Evolutionary conservation across 2,329 filamentous ascomycete species (phyloP).

Genomic region (Teratosphaeria gauchensis): DNA sequence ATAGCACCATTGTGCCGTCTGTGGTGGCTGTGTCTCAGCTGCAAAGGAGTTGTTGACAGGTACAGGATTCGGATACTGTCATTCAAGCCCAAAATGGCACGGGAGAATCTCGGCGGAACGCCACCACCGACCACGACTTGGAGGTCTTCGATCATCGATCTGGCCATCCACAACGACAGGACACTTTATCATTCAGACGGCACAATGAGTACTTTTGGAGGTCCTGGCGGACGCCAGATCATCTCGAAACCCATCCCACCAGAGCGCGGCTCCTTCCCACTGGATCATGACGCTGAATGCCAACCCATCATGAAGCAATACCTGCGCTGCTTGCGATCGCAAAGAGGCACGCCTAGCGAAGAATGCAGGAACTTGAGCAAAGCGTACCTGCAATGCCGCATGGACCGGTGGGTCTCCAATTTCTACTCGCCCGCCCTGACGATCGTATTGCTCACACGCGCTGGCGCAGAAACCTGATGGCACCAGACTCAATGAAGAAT

Average conservation of each 20-base stretch:
- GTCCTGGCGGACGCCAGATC: constrained; percentile 56
- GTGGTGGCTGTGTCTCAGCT: neutral
- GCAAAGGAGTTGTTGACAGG: neutral
- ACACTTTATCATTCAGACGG: neutral
- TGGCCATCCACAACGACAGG: neutral
- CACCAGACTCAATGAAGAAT: constrained; percentile 88
- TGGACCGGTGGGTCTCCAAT: constrained; percentile 66
- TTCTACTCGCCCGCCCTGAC: no score
- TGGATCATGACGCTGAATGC: constrained; percentile 95
- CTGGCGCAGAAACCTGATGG: constrained; percentile 69
- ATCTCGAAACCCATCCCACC: constrained; percentile 66
- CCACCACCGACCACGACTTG: neutral
- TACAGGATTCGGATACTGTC: neutral
- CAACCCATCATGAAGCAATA: constrained; percentile 80
- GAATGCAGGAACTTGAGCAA: constrained; percentile 81
- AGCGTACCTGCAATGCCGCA: constrained; percentile 78
- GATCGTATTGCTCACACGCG: neutral
- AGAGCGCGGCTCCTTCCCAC: constrained; percentile 87
- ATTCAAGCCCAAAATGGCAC: neutral
- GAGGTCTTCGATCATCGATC: neutral
- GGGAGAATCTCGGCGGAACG: neutral
- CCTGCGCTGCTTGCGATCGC: constrained; percentile 74
- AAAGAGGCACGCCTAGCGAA: constrained; percentile 74
- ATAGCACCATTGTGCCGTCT: neutral
- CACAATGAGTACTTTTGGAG: constrained; percentile 48